Evolutionary conservation across 176 grass and related monocot species (phyloP), one percentile per base, ranked within the genome.

Genomic region (Avena insularis): DNA sequence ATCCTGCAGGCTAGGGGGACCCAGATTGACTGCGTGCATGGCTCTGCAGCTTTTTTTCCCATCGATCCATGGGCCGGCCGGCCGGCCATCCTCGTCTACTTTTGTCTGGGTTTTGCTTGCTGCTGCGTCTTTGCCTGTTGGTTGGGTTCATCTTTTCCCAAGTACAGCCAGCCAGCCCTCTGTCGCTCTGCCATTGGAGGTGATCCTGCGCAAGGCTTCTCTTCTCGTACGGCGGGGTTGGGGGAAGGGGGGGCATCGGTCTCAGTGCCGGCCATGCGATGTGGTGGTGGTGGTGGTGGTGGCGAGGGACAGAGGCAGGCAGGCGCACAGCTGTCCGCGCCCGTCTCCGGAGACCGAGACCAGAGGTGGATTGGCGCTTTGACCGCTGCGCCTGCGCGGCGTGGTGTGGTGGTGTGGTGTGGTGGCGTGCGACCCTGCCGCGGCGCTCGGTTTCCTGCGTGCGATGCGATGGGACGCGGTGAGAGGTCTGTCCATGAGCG

Each of bases 1-100:
- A 31, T 79, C 43, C 61, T 69, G 71, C 75, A 72, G 0, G 1
- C 4, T 25, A 25, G 25, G 25, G 25, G 25, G 25, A 25, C 62
- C 69, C 88, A 81, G 69, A 82, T 83, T 71, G 72, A 72, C 79
- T 54, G 79, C 53, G 71, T 54, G 79, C 53, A 70, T 50, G 29
- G 29, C 29, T 31, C 29, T 31, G 29, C 29, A 31, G 79, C 79
- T 86, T 86, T 90, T 75, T 14, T 35, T 40, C 13, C 61, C 40
- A 13, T 38, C 79, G 35, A 45, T 69, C 46, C 46, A 47, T 40
- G 38, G 38, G 38, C 38, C 38, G 46, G 46, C 46, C 46, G 25
- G 25, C 25, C 25, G 25, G 25, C 25, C 25, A 25, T 9, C 46
- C 46, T 10, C 31, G 25, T 29, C 19, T 27, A 0, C 9, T 8